Evolutionary conservation across 2,329 filamentous ascomycete genomes (phyloP).

Genomic region (Fusarium beomiforme): DNA sequence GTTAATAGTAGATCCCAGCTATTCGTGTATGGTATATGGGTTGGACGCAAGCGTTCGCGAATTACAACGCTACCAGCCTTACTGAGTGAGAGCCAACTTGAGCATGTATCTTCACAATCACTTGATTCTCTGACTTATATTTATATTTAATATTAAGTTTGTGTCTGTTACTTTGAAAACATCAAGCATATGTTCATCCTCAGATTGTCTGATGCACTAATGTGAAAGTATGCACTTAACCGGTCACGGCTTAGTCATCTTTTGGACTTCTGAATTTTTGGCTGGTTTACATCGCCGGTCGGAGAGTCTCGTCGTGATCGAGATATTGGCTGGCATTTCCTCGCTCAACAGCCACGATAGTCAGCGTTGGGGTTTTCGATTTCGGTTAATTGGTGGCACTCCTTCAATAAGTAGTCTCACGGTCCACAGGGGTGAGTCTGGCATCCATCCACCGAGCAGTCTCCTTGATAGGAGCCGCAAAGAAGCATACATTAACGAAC

Average conservation of each 20-base stretch:
- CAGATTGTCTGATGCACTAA: constrained; percentile 18
- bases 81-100: not conserved
- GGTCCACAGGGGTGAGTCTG: constrained; percentile 24
- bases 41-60: not conserved
- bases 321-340: constrained; percentile 21
- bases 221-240: constrained; percentile 6
- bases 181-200: not conserved
- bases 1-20: not conserved
- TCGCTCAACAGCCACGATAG: constrained; percentile 15
- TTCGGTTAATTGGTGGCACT: not conserved
- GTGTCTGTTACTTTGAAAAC: not conserved
- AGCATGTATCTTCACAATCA: too few species aligned
- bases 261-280: constrained; percentile 37
- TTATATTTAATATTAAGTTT: not conserved
- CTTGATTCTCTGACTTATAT: not conserved
- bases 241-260: constrained; percentile 34
- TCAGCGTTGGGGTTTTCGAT: not conserved
- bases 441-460: not conserved
- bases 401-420: not conserved
- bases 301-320: constrained; percentile 13
- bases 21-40: not conserved
- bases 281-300: constrained; percentile 12
- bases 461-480: not conserved
- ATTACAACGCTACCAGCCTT: not conserved
- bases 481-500: constrained; percentile 12